These are phyloP conservation scores for Ensete glaucum DNA, from an alignment of 176 grass and related monocot genomes.

Conservation along the genomic window DNA sequence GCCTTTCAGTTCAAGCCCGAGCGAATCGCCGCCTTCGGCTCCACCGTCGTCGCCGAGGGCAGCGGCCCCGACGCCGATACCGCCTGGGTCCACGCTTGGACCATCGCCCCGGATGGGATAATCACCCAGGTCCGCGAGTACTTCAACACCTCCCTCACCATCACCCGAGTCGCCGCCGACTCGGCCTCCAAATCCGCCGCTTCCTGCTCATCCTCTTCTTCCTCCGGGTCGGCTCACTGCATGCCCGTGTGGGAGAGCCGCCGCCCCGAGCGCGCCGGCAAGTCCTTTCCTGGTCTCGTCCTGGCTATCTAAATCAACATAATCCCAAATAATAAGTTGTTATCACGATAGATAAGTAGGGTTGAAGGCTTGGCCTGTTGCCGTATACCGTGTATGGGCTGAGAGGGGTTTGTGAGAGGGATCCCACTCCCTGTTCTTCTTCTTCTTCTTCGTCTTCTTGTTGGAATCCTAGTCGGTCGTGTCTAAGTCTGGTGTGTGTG, in stretches of 20 bases:
- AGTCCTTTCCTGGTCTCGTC: slow-evolving; percentile 70
- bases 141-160: slow-evolving; percentile 76
- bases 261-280: slow-evolving; percentile 28
- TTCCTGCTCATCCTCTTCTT: neutral
- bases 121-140: slow-evolving; percentile 84
- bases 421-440: too few species aligned
- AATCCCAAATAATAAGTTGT: neutral
- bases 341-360: neutral
- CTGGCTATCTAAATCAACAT: slow-evolving; percentile 40
- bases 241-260: slow-evolving; percentile 58
- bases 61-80: slow-evolving; percentile 22
- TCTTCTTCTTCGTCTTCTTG: neutral
- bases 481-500: neutral
- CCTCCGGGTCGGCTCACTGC: slow-evolving; percentile 9
- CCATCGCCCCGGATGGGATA: slow-evolving; percentile 59
- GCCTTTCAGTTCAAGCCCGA: slow-evolving; percentile 41
- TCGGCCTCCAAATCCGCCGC: too few species aligned
- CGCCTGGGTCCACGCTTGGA: slow-evolving; percentile 87
- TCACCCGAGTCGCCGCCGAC: slow-evolving; percentile 40
- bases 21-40: slow-evolving; percentile 50
- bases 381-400: neutral
- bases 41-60: slow-evolving; percentile 72
- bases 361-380: neutral
- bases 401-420: neutral
- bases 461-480: neutral